Base-by-base conservation (phyloP, 148 eudicot genomes). In the Vaccinium macrocarpon region DNA sequence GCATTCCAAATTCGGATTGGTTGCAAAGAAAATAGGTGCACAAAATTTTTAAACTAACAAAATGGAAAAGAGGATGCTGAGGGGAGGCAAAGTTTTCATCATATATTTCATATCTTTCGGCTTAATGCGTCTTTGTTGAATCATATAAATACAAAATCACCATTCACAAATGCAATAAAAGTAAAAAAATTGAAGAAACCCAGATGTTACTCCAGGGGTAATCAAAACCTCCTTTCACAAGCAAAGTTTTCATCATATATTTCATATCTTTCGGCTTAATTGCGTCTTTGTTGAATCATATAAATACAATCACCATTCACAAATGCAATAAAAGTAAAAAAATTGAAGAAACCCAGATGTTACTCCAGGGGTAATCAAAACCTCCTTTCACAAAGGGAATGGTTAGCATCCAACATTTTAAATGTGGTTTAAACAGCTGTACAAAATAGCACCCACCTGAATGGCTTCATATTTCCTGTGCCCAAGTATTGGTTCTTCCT, bases 401-500 rank as follows among this genome's bases (percentile, higher is more conserved):
- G 55, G 15, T 9, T 16, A 21, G 1, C 53, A 5, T 82, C 84
- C 84, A 21, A 82, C 27, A 25, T 50, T 50, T 70, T 38, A 19
- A 50, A 25, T 18, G 46, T 27, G 23, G 38, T 9, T 8, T 8
- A 66, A 68, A 68, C 0, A n/a, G 57, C 15, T 82, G 77, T 82
- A 68, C 84, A 82, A 68, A 52, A 78, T 48, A 82, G 25, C 61
- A 82, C n/a, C 77, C 49, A 82, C 25, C 23, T 49, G 56, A 48
- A 42, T 62, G 59, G 71, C 23, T 14, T 64, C 74, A 48, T 49
- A 61, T 81, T 46, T 50, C 61, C 46, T 66, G 13, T 70, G 61
- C 68, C 50, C 76, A 68, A 2, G 61, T 29, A 70, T 51, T 15
- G 46, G 23, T 82, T 66, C 11, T 16, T 42, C 74, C 62, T 64